A percentile compares a stretch with the other conserved stretches of the same genome.
Conservation (phyloP, 192 early-diverging fungal species). For the Dissophora globulifera region DNA sequence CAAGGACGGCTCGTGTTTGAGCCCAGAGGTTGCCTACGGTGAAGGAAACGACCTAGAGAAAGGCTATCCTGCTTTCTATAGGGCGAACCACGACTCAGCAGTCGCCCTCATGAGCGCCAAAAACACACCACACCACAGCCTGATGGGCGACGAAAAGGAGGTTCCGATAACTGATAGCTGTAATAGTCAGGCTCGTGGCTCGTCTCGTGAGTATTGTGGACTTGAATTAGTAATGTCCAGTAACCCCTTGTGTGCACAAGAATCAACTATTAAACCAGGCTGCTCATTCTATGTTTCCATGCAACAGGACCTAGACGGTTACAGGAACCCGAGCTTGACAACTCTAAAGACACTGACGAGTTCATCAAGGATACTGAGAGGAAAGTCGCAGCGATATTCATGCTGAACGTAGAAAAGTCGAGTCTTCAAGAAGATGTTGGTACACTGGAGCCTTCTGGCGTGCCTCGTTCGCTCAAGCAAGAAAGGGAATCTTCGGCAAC, state of each 20-base stretch:
- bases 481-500: no score
- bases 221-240: no score
- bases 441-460: background rate
- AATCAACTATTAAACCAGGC: no score
- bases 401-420: slow-evolving; percentile 1
- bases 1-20: background rate
- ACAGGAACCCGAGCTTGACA: background rate
- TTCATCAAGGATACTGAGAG: slow-evolving; percentile 20
- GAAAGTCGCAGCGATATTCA: slow-evolving; percentile 3
- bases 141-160: slow-evolving; percentile 9
- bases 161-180: no score
- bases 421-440: background rate
- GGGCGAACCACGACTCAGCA: slow-evolving; percentile 41
- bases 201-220: no score
- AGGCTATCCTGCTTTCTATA: background rate
- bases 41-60: slow-evolving; percentile 36
- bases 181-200: no score
- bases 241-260: no score
- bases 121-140: slow-evolving; percentile 26
- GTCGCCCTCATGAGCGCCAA: slow-evolving; percentile 21
- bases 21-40: slow-evolving; percentile 9
- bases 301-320: background rate
- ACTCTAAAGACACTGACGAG: background rate
- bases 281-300: no score
- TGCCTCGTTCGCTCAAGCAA: background rate